phyloP scores from a whole-genome alignment of 495 filamentous ascomycete genomes.

The Neurospora intermedia region DNA sequence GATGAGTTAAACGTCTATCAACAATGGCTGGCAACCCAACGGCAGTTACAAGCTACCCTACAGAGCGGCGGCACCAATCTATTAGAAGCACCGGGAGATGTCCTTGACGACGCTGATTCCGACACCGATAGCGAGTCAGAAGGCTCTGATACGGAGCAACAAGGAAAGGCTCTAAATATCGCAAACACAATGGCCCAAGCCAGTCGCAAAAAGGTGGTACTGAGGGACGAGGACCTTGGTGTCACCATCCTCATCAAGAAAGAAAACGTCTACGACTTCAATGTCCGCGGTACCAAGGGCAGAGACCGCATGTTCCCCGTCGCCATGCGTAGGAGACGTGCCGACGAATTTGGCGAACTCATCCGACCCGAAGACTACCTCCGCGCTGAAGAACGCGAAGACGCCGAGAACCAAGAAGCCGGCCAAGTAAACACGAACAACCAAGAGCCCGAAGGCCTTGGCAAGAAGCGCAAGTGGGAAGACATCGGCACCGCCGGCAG shows the following conservation, averaged over 20 bases:
- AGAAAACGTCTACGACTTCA: slow-evolving; percentile 81
- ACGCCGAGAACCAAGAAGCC: slow-evolving; percentile 53
- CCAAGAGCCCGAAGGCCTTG: slow-evolving; percentile 53
- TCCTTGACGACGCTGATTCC: slow-evolving; percentile 71
- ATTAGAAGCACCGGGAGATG: slow-evolving; percentile 62
- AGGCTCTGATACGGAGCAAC: slow-evolving; percentile 79
- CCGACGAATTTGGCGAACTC: slow-evolving; percentile 86
- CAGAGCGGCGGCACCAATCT: slow-evolving; percentile 53
- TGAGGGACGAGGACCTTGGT: slow-evolving; percentile 78
- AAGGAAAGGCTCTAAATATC: slow-evolving; percentile 84
- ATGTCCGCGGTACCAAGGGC: slow-evolving; percentile 86
- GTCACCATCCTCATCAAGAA: slow-evolving; percentile 84
- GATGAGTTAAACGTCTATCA: slow-evolving; percentile 74
- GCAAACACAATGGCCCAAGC: slow-evolving; percentile 72
- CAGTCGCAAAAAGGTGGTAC: slow-evolving; percentile 66
- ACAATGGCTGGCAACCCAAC: slow-evolving; percentile 74
- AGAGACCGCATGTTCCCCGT: slow-evolving; percentile 89
- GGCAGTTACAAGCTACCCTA: slow-evolving; percentile 66
- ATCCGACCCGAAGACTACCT: slow-evolving; percentile 90
- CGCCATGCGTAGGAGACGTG: slow-evolving; percentile 64
- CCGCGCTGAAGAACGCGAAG: slow-evolving; percentile 85
- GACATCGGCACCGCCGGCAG: slow-evolving; percentile 45
- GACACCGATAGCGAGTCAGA: slow-evolving; percentile 75
- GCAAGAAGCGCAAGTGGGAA: slow-evolving; percentile 91
- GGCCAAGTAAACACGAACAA: slow-evolving; percentile 30